These are phyloP conservation scores for Thecaphora thlaspeos DNA, from an alignment of 1,284 basidiomycete genomes.

Conservation along the genomic window DNA sequence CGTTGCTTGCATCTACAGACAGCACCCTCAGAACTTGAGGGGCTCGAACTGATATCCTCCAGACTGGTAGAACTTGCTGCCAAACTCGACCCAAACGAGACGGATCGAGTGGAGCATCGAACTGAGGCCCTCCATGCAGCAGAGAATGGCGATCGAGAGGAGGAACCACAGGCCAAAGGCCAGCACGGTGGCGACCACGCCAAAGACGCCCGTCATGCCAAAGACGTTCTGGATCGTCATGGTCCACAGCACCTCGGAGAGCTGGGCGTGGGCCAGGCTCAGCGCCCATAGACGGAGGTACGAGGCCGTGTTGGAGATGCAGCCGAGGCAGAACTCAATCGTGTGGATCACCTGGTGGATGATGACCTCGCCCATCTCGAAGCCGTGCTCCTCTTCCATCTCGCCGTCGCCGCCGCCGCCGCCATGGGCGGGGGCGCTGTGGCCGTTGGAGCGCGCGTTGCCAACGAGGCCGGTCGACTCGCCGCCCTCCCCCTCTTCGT, in stretches of 20 bases:
- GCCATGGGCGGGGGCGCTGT: conserved; percentile 76
- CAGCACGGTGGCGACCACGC: conserved; percentile 66
- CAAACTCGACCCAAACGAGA: conserved; percentile 96
- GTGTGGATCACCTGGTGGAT: conserved; percentile 85
- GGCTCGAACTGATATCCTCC: conserved; percentile 67
- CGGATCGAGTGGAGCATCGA: conserved; percentile 89
- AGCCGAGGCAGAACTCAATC: conserved; percentile 89
- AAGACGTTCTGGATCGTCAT: conserved; percentile 57
- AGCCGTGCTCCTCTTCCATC: conserved; percentile 63
- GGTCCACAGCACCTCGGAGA: conserved; percentile 75
- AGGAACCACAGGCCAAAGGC: conserved; percentile 78
- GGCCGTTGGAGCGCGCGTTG: conserved; percentile 62
- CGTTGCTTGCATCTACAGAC: no score
- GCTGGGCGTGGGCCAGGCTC: conserved; percentile 93
- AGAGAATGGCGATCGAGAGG: conserved; percentile 68
- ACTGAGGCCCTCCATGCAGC: conserved; percentile 83
- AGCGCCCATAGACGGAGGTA: conserved; percentile 99
- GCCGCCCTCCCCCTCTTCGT: conserved; percentile 64
- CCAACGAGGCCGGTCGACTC: conserved; percentile 59
- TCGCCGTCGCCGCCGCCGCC: conserved; percentile 71
- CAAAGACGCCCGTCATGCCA: conserved; percentile 60
- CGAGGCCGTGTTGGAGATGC: conserved; percentile 98
- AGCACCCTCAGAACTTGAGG: conserved; percentile 41
- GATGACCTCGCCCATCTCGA: conserved; percentile 88
- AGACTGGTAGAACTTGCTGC: conserved; percentile 93